phyloP scores from a whole-genome alignment of 2,329 filamentous ascomycete genomes.

The Tolypocladium paradoxum region DNA sequence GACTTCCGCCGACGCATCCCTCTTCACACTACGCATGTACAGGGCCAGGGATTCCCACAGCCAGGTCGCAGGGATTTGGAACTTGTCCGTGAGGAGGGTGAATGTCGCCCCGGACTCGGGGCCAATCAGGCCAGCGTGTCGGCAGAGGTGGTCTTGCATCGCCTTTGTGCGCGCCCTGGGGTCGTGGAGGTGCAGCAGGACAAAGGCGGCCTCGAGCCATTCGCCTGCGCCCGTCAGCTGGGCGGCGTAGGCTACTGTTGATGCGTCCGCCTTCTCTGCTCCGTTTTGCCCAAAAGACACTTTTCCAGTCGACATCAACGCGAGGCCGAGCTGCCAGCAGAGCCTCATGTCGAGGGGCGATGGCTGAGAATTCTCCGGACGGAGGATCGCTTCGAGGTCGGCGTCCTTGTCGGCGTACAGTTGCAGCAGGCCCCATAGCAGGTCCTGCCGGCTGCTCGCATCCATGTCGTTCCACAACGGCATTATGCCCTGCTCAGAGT shows the following conservation, averaged over 20 bases:
- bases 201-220: conserved; percentile 64
- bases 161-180: conserved; percentile 50
- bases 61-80: conserved; percentile 67
- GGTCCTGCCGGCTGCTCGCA: conserved; percentile 54
- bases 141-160: conserved; percentile 63
- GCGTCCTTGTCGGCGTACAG: conserved; percentile 55
- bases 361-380: conserved; percentile 66
- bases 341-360: conserved; percentile 66
- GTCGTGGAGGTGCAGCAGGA: conserved; percentile 64
- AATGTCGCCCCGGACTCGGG: conserved; percentile 46
- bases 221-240: conserved; percentile 53
- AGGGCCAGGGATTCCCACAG: conserved; percentile 81
- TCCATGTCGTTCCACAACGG: conserved; percentile 51
- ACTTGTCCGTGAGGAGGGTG: conserved; percentile 47
- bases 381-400: conserved; percentile 58
- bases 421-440: conserved; percentile 79
- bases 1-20: conserved; percentile 61
- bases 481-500: conserved; percentile 47
- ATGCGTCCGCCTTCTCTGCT: conserved; percentile 51
- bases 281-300: conserved; percentile 43
- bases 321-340: conserved; percentile 74
- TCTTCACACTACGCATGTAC: conserved; percentile 62
- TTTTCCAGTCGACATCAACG: conserved; percentile 41
- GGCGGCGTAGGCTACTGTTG: conserved; percentile 54
- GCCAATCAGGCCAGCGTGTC: conserved; percentile 58